Base-by-base conservation (phyloP, 257 asterid species). In the Lantana camara region DNA sequence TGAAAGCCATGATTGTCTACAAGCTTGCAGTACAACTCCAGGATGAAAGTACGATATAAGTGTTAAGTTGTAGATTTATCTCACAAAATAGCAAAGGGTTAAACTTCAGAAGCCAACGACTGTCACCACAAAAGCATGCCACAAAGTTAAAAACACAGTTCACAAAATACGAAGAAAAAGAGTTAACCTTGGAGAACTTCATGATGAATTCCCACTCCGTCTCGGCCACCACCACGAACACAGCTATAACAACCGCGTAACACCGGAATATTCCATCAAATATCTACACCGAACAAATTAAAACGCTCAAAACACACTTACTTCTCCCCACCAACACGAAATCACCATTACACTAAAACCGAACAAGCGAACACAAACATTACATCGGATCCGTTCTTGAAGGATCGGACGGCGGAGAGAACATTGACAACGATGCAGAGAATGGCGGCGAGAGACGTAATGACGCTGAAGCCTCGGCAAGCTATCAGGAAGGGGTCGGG, bases 191-290 rank as follows among this genome's bases (percentile, higher is more conserved):
- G 60, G 69, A 94, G 74, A 88, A 90, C 73, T 77, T 82, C 69
- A 79, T 57, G 54, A 94, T 50, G 71, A 82, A 80, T 60, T 72
- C 83, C 97, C 97, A 94, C 73, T 94, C 99, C 7, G 91, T 94
- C 86, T 94, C 99, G 38, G 95, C 97, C 46, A 88, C 77, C 49
- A 88, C 91, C 66, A 84, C 95, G 41, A 88, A 24, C 4, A 88
- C 46, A 14, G 95, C 99, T 22, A 90, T 60, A 60, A 79, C 67
- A 63, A 90, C 97, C 5, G 97, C 96, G 46, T 90, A 94, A 68
- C 97, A 94, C 73, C 99, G 94, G 75, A 90, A 94, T 63, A 90
- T 88, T 44, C 99, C 99, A 82, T 87, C 97, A 70, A 94, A 94
- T 73, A 87, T 76, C 96, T 87, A 30, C 61, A 77, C 32, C 57